Evolutionary conservation across 768 basidiomycete species (phyloP), one percentile per base, ranked within the genome.

Genomic region (Harrya chromipes): DNA sequence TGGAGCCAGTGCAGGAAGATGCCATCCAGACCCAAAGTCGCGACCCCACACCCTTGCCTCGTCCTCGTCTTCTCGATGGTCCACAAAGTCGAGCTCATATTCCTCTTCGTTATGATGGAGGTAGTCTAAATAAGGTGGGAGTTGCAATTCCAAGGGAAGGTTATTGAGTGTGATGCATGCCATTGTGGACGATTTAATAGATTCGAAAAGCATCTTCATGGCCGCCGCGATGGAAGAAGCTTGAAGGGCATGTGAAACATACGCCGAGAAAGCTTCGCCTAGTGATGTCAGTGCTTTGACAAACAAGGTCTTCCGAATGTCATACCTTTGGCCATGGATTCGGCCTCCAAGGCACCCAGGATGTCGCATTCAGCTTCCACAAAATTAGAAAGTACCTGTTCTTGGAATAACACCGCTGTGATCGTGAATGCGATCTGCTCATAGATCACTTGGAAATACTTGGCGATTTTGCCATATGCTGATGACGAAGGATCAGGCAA

Each of bases 401-500:
- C 87, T 63, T 92, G 89, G 58, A 87, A 94, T 38, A 97, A 74
- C 9, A 94, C 92, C 6, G 95, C 97, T 2, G 94, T 92, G 54
- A 92, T 74, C 3, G 89, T 86, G 71, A 94, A 94, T 0, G 85
- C 87, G 48, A 95, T 79, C 62, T 94, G 92, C 53, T 90, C 81
- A 61, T 97, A 97, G 34, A 97, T 80, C 40, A 85, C 81, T 62
- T 95, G 90, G 58, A 91, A 83, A 62, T 93, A 89, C 63, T 82
- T 85, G 42, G 80, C 72, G 26, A 91, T 72, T 60, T 87, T 89
- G 12, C 86, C 86, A 5, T 84, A 85, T 19, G 84, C 81, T 8
- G 86, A 87, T 12, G 87, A 91, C 9, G 90, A 90, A 9, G 93
- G 90, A 67, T 95, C 92, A 3, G 94, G 94, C 19, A 88, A 74